Evolutionary conservation across 352 stramenopile species (phyloP).

Genomic region (Pythium insidiosum): DNA sequence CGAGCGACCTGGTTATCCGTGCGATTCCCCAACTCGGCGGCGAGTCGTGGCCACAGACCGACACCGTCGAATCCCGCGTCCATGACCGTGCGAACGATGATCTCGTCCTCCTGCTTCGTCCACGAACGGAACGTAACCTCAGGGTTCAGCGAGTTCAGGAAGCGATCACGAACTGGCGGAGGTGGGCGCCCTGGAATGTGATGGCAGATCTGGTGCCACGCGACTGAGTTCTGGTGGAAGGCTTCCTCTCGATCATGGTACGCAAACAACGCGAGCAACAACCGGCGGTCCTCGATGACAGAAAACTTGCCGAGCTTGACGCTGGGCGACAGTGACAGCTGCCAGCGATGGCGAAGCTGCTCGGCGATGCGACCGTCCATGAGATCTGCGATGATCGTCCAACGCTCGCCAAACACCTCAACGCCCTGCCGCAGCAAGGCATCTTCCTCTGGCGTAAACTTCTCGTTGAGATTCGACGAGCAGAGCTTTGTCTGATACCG

Average conservation of each 20-base stretch:
- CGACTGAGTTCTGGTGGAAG: slow-evolving; percentile 38
- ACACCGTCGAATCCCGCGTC: slow-evolving; percentile 7
- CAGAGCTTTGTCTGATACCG: slow-evolving; percentile 22
- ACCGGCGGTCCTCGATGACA: slow-evolving; percentile 53
- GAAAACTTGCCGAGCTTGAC: slow-evolving; percentile 70
- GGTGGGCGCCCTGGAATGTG: slow-evolving; percentile 45
- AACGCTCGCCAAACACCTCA: slow-evolving; percentile 66
- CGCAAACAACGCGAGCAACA: slow-evolving; percentile 47
- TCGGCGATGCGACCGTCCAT: slow-evolving; percentile 64
- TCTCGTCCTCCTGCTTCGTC: slow-evolving; percentile 39
- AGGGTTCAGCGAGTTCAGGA: slow-evolving; percentile 58
- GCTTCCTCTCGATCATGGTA: slow-evolving; percentile 30
- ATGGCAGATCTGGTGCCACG: slow-evolving; percentile 61
- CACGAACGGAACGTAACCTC: slow-evolving; percentile 54
- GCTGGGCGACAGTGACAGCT: slow-evolving; percentile 50
- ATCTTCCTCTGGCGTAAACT: slow-evolving; percentile 22
- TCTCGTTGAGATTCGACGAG: slow-evolving; percentile 14
- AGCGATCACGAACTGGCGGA: slow-evolving; percentile 53
- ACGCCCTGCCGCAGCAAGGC: slow-evolving; percentile 19
- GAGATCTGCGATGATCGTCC: slow-evolving; percentile 70
- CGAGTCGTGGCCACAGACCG: slow-evolving; percentile 15
- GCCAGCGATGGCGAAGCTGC: slow-evolving; percentile 72
- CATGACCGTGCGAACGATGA: slow-evolving; percentile 23
- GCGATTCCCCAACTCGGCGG: slow-evolving; percentile 14
- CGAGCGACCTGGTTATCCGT: slow-evolving; percentile 19